Base-by-base conservation (phyloP, 1,284 basidiomycete genomes). In the Cryptococcus sp. region DNA sequence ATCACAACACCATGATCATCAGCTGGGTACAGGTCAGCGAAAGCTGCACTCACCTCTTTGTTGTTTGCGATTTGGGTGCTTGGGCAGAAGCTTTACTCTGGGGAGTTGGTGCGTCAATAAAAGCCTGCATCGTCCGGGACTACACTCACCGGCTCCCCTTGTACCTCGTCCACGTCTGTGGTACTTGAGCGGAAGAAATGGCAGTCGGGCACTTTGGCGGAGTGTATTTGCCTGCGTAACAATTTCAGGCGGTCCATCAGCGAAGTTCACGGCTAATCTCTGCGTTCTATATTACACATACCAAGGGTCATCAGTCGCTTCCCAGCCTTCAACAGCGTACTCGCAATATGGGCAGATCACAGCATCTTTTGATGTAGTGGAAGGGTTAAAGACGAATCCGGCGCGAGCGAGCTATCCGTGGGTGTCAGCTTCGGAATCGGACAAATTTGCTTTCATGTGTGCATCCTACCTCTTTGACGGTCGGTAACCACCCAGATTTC, bases 281-380 rank as follows among this genome's bases (percentile, higher is more conserved):
- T 66, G 35, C 2, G 2, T 35, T 13, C 5, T 15, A 45, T 25
- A 50, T 20, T 20, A 23, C 17, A 62, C 70, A 38, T 42, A 69
- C 91, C 85, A 75, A 22, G 91, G 91, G 71, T 92, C 86, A 71
- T 93, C 91, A 13, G 83, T 84, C 39, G 81, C 79, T 57, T 91
- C 89, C 91, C 91, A 93, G 5, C 88, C 89, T 57, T 85, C 85
- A 3, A 92, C 82, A 4, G 85, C 82, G 41, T 87, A 81, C 47
- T 84, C 81, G 72, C 91, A 93, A 66, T 91, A 89, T 2, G 91
- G 80, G 72, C 91, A 93, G 0, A 85, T 84, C 0, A 85, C 89
- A 0, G 85, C 84, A 71, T 93, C 91, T 25, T 65, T 61, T 58
- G 89, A 87, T 2, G 83, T 85, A 3, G 79, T 67, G 13, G 80